phyloP scores from a whole-genome alignment of 352 stramenopile genomes.

The Globisporangium cylindrosporum region DNA sequence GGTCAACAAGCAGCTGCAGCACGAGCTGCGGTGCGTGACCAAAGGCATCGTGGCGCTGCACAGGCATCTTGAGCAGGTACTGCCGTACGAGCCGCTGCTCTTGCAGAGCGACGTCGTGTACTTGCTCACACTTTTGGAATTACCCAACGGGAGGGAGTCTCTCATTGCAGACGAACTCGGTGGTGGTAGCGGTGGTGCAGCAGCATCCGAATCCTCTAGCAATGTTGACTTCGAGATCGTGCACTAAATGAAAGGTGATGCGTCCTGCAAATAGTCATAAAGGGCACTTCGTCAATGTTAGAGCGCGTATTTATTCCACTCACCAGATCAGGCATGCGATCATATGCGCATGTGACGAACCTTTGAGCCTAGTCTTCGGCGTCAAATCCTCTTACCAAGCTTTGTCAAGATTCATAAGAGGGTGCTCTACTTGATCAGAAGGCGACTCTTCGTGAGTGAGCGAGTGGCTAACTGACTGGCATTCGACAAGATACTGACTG shows the following conservation, averaged over 20 bases:
- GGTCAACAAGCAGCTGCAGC: constrained; percentile 50
- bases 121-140: constrained; percentile 28
- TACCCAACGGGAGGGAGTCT: constrained; percentile 16
- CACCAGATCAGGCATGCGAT: too few species aligned
- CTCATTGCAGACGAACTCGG: constrained; percentile 15
- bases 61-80: constrained; percentile 28
- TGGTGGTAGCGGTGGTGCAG: background rate
- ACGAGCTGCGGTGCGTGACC: constrained; percentile 39
- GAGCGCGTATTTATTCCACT: constrained; percentile 1
- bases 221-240: background rate
- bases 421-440: background rate
- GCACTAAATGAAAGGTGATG: background rate
- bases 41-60: constrained; percentile 44
- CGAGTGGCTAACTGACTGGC: background rate
- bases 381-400: too few species aligned
- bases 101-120: constrained; percentile 44
- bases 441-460: background rate
- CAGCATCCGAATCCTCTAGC: background rate
- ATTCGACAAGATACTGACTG: background rate
- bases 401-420: too few species aligned
- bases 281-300: background rate
- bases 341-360: background rate
- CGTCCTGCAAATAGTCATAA: background rate
- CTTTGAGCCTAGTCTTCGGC: too few species aligned
- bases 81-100: constrained; percentile 57